Evolutionary conservation across 768 basidiomycete species (phyloP), one percentile per base, ranked within the genome.

Genomic region (Obba rivulosa): DNA sequence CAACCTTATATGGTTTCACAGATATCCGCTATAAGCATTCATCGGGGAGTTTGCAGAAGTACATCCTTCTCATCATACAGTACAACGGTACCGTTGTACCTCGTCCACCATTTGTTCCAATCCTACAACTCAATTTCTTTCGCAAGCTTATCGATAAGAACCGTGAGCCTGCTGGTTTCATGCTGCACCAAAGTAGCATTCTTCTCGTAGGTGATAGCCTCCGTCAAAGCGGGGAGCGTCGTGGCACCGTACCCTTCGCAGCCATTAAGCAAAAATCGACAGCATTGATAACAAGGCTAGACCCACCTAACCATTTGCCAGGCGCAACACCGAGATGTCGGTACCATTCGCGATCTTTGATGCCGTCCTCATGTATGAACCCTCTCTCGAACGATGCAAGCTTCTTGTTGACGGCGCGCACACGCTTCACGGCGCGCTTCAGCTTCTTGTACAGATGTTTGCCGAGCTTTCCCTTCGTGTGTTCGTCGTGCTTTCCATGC

Each of bases 341-440:
- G 62, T 87, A 95, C 92, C 92, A 94, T 62, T 89, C 85, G 25
- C 87, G 75, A 46, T 83, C 81, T 55, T 81, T 81, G 53, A 92
- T 81, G 0, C 92, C 92, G 14, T 70, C 80, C 57, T 84, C 71
- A 5, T 80, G 81, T 51, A 93, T 85, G 63, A 95, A 89, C 1
- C 90, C 89, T 42, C 77, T 78, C 62, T 92, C 89, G 55, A 91
- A 90, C 7, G 69, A 66, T 10, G 72, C 66, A n/a, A 91, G 68
- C 62, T 83, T 87, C 67, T 75, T 66, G 65, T 90, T 90, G 14
- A 75, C 77, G 45, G 60, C 69, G 44, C 67, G 70, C 9, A 88
- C 76, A 23, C 80, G 78, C 57, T 75, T 78, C 2, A 71, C 78
- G 3, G 81, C 85, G 55, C 72, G 73, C 52, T 77, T 69, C 50